phyloP scores from a whole-genome alignment of 2,329 filamentous ascomycete genomes.

The Diaporthe eres region DNA sequence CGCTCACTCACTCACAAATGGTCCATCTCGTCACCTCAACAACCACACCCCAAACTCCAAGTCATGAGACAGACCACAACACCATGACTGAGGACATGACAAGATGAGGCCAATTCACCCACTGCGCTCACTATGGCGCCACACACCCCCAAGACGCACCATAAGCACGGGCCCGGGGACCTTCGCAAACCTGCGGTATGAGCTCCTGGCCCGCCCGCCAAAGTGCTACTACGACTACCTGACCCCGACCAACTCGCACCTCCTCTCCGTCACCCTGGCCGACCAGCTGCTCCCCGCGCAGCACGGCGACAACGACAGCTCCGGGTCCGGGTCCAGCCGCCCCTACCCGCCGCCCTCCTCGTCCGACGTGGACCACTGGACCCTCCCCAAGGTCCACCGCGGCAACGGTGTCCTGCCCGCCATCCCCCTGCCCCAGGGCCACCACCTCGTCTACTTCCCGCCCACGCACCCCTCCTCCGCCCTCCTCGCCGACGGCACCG shows the following conservation, averaged over 20 bases:
- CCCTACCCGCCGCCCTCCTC: conserved; percentile 44
- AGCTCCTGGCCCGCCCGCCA: conserved; percentile 38
- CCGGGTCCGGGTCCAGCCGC: background rate
- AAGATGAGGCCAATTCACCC: conserved; percentile 35
- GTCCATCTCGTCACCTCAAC: background rate
- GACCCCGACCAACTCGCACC: conserved; percentile 73
- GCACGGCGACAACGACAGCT: background rate
- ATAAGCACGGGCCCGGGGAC: conserved; percentile 37
- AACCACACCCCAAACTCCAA: background rate
- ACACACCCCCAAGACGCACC: background rate
- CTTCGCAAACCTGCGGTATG: conserved; percentile 39
- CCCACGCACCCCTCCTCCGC: conserved; percentile 71
- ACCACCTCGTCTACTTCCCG: conserved; percentile 92
- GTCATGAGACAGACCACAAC: background rate
- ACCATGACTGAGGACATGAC: background rate
- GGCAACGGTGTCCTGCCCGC: background rate
- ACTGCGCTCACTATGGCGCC: conserved; percentile 30
- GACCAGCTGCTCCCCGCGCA: conserved; percentile 42
- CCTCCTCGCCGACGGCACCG: conserved; percentile 87
- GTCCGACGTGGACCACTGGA: conserved; percentile 48
- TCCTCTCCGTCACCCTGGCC: conserved; percentile 73
- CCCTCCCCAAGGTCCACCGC: conserved; percentile 46
- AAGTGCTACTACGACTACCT: conserved; percentile 61
- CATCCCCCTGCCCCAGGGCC: conserved; percentile 71
- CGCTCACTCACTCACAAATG: background rate